Conservation (phyloP, 257 asterid genomes). For the Capsicum baccatum region DNA sequence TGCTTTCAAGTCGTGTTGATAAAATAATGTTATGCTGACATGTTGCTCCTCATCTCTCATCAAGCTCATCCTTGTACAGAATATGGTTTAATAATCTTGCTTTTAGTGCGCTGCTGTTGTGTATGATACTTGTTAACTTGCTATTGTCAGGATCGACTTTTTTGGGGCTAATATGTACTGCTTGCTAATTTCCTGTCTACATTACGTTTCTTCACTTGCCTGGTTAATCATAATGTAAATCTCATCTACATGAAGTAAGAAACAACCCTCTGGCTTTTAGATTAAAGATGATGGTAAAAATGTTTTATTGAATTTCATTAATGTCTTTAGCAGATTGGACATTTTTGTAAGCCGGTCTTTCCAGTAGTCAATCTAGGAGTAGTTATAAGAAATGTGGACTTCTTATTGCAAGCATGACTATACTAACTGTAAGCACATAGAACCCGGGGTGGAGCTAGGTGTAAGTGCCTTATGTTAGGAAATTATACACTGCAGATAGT, state of each 20-base stretch:
- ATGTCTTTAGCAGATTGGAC: not conserved
- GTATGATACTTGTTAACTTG: slow-evolving; percentile 4
- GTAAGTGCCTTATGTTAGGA: too few species aligned
- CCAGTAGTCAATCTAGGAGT: too few species aligned
- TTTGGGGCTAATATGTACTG: not conserved
- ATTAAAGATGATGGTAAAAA: not conserved
- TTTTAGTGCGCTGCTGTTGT: not conserved
- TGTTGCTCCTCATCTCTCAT: not conserved
- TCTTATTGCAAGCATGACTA: too few species aligned
- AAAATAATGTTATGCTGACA: slow-evolving; percentile 34
- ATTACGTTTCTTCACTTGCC: not conserved
- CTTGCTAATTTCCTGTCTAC: not conserved
- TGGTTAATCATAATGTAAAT: not conserved
- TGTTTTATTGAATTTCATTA: too few species aligned
- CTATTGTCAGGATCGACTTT: not conserved
- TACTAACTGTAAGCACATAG: too few species aligned
- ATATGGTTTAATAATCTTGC: not conserved
- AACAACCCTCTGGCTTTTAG: not conserved
- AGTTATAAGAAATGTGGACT: too few species aligned
- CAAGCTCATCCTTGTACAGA: slow-evolving; percentile 4
- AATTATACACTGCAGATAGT: too few species aligned
- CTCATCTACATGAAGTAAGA: not conserved
- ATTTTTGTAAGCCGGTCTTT: too few species aligned
- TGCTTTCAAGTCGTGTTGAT: not conserved
- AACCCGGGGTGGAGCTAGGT: too few species aligned